phyloP scores from a whole-genome alignment of 345 rosid genomes.

The Populus alba region DNA sequence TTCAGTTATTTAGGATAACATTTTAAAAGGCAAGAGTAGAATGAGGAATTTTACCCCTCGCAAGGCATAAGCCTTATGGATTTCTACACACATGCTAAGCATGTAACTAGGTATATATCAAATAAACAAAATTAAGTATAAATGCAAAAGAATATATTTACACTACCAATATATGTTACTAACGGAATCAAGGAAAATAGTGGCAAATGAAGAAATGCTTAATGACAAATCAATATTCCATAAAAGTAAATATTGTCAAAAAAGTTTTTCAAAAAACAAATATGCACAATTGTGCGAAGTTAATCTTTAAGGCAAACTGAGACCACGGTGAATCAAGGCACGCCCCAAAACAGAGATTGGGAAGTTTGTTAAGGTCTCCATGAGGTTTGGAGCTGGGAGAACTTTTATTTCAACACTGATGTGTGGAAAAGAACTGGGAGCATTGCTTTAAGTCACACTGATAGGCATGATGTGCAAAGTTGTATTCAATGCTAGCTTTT shows the following conservation, averaged over 20 bases:
- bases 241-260: too few species aligned
- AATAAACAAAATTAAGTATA: background rate
- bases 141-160: background rate
- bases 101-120: background rate
- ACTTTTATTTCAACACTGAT: background rate
- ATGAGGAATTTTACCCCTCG: background rate
- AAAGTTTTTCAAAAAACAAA: too few species aligned
- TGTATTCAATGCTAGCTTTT: slow-evolving; percentile 1
- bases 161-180: background rate
- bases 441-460: background rate
- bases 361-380: background rate
- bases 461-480: background rate
- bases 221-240: background rate
- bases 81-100: background rate
- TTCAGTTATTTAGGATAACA: background rate
- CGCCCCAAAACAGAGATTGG: background rate
- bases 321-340: background rate
- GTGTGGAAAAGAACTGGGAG: background rate
- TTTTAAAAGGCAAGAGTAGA: background rate
- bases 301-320: background rate
- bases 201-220: background rate
- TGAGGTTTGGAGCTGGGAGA: background rate
- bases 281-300: background rate
- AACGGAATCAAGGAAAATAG: background rate
- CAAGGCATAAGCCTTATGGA: background rate